Percentiles rank a stretch among this genome's conserved stretches.
These are phyloP conservation scores for Pseudogymnoascus sp. DNA, from an alignment of 2,329 filamentous ascomycete genomes.

Conservation along the genomic window DNA sequence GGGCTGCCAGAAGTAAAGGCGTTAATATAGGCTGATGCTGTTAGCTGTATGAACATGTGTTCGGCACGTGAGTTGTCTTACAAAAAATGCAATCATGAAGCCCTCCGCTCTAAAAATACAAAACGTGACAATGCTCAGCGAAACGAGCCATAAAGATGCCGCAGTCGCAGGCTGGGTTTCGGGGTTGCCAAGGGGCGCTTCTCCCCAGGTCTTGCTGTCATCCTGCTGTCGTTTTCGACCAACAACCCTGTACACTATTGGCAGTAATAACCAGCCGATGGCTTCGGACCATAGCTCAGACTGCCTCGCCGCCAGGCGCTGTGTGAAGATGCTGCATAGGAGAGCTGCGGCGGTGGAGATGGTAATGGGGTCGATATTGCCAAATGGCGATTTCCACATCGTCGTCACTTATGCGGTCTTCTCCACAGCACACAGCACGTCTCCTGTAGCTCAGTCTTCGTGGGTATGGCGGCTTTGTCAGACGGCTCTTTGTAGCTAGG, in stretches of 20 bases:
- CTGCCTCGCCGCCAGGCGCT: conserved; percentile 16
- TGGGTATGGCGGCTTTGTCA: neutral
- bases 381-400: neutral
- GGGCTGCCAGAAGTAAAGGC: conserved; percentile 27
- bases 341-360: conserved; percentile 21
- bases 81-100: conserved; percentile 13
- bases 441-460: neutral
- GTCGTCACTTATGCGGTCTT: neutral
- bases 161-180: neutral
- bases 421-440: neutral
- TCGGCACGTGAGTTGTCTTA: neutral
- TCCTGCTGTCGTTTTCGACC: neutral
- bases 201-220: neutral
- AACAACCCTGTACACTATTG: conserved; percentile 19
- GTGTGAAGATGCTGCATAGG: conserved; percentile 22
- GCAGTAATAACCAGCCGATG: conserved; percentile 29
- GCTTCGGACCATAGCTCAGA: conserved; percentile 30
- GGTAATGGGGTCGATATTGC: conserved; percentile 12
- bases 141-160: conserved; percentile 15
- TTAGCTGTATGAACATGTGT: conserved; percentile 3
- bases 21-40: conserved; percentile 26
- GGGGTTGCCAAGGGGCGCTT: neutral
- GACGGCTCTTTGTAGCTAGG: neutral
- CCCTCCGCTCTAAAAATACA: conserved; percentile 22
- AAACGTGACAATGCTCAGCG: conserved; percentile 16